These are phyloP conservation scores for Diaporthe destruens DNA, from an alignment of 2,329 filamentous ascomycete genomes.

Conservation along the genomic window DNA sequence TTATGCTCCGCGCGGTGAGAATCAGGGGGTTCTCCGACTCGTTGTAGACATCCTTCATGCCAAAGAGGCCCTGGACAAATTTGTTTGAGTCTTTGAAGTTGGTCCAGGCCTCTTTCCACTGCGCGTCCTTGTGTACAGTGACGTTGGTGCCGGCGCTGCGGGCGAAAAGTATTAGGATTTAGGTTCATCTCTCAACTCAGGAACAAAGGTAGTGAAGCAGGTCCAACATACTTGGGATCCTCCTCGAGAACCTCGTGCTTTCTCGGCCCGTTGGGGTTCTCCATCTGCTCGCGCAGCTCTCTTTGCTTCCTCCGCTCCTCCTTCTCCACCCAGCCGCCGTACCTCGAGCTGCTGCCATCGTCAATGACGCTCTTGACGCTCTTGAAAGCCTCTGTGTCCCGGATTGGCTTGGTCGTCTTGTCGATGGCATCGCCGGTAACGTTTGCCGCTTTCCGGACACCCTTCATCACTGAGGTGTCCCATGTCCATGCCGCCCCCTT, in stretches of 20 bases:
- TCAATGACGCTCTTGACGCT: slow-evolving; percentile 96
- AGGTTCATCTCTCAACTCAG: slow-evolving; percentile 43
- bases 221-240: slow-evolving; percentile 82
- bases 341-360: slow-evolving; percentile 94
- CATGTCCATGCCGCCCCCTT: slow-evolving; percentile 96
- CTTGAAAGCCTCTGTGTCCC: slow-evolving; percentile 95
- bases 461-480: slow-evolving; percentile 95
- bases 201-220: slow-evolving; percentile 40
- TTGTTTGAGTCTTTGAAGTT: slow-evolving; percentile 93
- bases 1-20: slow-evolving; percentile 91
- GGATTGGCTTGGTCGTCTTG: slow-evolving; percentile 93
- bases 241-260: slow-evolving; percentile 77
- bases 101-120: slow-evolving; percentile 98
- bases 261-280: slow-evolving; percentile 56
- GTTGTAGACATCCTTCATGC: slow-evolving; percentile 87
- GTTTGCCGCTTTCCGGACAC: slow-evolving; percentile 86
- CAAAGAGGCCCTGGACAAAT: slow-evolving; percentile 89
- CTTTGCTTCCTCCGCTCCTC: slow-evolving; percentile 88
- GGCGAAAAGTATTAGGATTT: slow-evolving; percentile 45
- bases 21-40: slow-evolving; percentile 98
- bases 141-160: slow-evolving; percentile 90
- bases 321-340: slow-evolving; percentile 97
- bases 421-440: slow-evolving; percentile 89
- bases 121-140: slow-evolving; percentile 95
- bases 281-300: slow-evolving; percentile 77